These are phyloP conservation scores for Rosa hybrid DNA, from an alignment of 331 rosid species.

Conservation along the genomic window DNA sequence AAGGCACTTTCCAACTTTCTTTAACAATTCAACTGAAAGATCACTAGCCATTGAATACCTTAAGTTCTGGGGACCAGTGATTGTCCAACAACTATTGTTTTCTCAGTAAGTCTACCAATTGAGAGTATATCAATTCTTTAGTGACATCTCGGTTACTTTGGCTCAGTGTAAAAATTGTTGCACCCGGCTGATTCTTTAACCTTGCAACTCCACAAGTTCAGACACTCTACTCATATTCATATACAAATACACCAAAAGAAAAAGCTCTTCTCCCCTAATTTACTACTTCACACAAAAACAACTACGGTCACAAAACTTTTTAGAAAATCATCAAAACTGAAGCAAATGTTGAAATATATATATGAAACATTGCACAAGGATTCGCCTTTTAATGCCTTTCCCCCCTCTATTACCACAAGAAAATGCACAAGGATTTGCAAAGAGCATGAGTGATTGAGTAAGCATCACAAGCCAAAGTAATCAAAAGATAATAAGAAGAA, in stretches of 20 bases:
- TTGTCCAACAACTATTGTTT: conserved; percentile 37
- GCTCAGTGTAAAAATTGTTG: conserved; percentile 57
- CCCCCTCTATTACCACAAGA: not conserved
- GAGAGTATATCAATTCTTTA: conserved; percentile 49
- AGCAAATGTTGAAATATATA: not conserved
- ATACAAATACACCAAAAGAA: conserved; percentile 5
- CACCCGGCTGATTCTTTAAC: conserved; percentile 67
- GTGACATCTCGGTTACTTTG: conserved; percentile 62
- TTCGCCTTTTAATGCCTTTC: too few relatives aligned
- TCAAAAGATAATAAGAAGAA: not conserved
- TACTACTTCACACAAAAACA: not conserved
- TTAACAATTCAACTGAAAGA: conserved; percentile 1
- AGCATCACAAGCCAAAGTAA: not conserved
- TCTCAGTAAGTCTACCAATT: conserved; percentile 44
- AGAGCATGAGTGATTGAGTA: not conserved
- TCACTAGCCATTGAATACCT: not conserved
- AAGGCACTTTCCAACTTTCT: not conserved
- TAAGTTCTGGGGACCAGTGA: not conserved
- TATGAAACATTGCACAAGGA: too few relatives aligned
- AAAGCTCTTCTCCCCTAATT: not conserved
- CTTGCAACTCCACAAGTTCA: conserved; percentile 63
- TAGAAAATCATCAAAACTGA: not conserved
- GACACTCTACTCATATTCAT: conserved; percentile 20
- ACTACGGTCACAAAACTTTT: too few relatives aligned
- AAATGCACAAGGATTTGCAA: not conserved